Evolutionary conservation across 2,329 filamentous ascomycete genomes (phyloP), one percentile per base, ranked within the genome.

Genomic region (Xylariaceae sp.): DNA sequence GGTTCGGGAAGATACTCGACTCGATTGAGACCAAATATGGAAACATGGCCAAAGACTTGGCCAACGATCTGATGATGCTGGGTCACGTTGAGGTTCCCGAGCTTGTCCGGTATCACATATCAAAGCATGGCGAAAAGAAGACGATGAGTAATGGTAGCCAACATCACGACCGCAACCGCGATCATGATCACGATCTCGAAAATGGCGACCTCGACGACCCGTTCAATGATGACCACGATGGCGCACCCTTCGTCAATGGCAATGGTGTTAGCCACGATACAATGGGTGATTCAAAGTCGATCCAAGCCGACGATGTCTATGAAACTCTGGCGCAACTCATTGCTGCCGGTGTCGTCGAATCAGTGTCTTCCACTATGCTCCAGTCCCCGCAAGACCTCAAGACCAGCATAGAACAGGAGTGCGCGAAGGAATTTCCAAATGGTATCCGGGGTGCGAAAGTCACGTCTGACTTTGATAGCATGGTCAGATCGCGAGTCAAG

Each of bases 1-100:
- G 94, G 55, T 82, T 83, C 3, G 91, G 90, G 43, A 94, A 90
- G 71, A 87, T 96, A 40, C 74, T 94, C 31, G 82, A 91, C 60
- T 76, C 89, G 56, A 80, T 94, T 43, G 84, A 90, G 62, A 80
- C 79, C 35, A 82, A 86, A 62, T 86, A 90, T 67, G 92, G 91
- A 19, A 74, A 78, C n/a, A 80, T 84, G 58, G 90, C 90, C 32
- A 83, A 84, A 54, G 83, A 85, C 58, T 77, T 96, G 40, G 80
- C 94, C 56, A 84, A 88, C 63, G 87, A 86, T 32, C 74, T 96
- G 42, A 74, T 95, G 57, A 78, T 86, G 53, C 78, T 91, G 19
- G 92, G 92, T 1, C 88, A 94, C 72, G 86, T 87, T 32, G 84
- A 82, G 66, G 77, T 91, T 35, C 80, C 78, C 42, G 86, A 91